These are phyloP conservation scores for Arthrocladium fulminans DNA, from an alignment of 2,329 filamentous ascomycete species.

Conservation along the genomic window DNA sequence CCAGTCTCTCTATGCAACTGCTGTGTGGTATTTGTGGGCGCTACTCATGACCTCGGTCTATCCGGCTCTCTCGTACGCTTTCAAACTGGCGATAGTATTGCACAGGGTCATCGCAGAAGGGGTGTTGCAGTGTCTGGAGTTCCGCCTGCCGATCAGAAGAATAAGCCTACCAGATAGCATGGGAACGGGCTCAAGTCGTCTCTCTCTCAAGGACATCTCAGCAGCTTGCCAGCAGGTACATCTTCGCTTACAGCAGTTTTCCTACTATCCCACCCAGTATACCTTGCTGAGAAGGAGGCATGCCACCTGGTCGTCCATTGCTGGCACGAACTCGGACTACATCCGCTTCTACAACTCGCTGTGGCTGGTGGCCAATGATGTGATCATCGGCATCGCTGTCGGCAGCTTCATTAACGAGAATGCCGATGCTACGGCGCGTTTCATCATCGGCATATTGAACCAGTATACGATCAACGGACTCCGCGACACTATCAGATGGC, in stretches of 20 bases:
- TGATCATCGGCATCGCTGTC: constrained; percentile 94
- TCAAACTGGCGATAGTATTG: constrained; percentile 68
- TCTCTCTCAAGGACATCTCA: constrained; percentile 88
- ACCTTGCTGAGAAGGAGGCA: constrained; percentile 81
- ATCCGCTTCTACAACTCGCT: constrained; percentile 98
- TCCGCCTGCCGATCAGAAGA: constrained; percentile 43
- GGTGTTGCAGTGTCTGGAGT: constrained; percentile 71
- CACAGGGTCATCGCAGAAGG: constrained; percentile 75
- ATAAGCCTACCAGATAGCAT: constrained; percentile 15
- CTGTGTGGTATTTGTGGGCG: constrained; percentile 46
- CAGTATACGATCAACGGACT: constrained; percentile 83
- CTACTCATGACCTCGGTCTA: constrained; percentile 67
- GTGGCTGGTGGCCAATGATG: constrained; percentile 96
- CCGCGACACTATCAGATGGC: constrained; percentile 81
- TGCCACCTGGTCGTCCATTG: constrained; percentile 90
- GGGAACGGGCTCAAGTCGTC: constrained; percentile 54
- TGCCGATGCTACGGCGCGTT: constrained; percentile 68
- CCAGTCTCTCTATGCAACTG: constrained; percentile 51
- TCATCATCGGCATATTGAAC: constrained; percentile 66
- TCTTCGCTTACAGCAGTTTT: constrained; percentile 93
- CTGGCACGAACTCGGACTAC: constrained; percentile 90
- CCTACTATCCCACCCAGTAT: constrained; percentile 98
- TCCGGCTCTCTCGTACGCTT: constrained; percentile 62
- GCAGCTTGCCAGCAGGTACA: constrained; percentile 96
- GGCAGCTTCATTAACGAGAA: constrained; percentile 98